phyloP scores from a whole-genome alignment of 768 basidiomycete genomes.

The Mycena pura region DNA sequence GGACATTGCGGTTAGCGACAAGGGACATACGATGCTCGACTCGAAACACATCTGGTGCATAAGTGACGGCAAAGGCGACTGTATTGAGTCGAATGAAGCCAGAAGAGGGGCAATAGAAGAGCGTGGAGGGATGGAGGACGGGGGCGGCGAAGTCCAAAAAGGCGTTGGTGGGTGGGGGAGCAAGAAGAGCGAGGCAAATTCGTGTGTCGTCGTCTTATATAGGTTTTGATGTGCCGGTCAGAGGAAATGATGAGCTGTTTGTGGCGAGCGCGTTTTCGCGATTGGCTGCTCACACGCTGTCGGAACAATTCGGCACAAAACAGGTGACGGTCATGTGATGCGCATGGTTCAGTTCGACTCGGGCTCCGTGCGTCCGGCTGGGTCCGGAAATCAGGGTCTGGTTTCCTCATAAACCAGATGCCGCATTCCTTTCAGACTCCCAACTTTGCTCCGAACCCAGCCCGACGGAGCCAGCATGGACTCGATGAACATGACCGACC shows the following conservation, averaged over 20 bases:
- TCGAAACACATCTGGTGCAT: too few relatives aligned
- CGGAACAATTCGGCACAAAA: not conserved
- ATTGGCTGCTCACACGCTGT: not conserved
- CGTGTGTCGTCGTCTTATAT: constrained; percentile 6
- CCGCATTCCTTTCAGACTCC: not conserved
- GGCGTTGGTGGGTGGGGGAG: not conserved
- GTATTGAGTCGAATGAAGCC: too few relatives aligned
- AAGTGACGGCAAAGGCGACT: too few relatives aligned
- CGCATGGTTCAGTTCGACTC: not conserved
- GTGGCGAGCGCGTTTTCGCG: not conserved
- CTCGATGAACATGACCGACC: constrained; percentile 18
- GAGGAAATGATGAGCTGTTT: not conserved
- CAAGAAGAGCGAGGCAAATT: not conserved
- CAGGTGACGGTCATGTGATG: not conserved
- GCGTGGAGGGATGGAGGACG: not conserved
- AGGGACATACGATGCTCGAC: too few relatives aligned
- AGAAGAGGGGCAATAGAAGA: not conserved
- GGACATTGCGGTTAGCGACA: too few relatives aligned
- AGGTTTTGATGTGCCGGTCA: not conserved
- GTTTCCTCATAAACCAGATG: too few relatives aligned
- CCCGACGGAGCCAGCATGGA: not conserved
- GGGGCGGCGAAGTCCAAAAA: not conserved
- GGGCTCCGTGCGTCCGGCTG: not conserved
- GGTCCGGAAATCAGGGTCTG: too few relatives aligned
- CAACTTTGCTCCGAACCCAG: not conserved